A percentile compares a stretch with the other conserved stretches of the same genome.
These are phyloP conservation scores for Penicillium sp. DNA, from an alignment of 2,329 filamentous ascomycete species.

Conservation along the genomic window DNA sequence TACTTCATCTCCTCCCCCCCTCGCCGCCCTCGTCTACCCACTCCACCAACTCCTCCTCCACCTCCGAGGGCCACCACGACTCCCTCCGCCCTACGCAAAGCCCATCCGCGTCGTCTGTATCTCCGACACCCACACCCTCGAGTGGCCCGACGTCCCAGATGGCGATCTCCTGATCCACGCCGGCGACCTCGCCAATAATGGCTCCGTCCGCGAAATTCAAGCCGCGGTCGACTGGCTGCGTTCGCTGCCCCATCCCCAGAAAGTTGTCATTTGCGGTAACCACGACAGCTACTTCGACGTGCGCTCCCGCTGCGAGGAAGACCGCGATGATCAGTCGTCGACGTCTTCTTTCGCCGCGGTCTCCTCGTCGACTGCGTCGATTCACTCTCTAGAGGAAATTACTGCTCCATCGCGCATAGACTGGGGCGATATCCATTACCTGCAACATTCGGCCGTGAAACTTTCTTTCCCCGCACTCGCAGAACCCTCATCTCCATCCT, in stretches of 20 bases:
- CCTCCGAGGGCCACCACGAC: constrained; percentile 69
- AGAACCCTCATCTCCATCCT: constrained; percentile 45
- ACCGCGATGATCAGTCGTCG: constrained; percentile 47
- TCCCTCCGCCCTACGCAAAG: constrained; percentile 56
- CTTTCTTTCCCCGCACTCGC: constrained; percentile 59
- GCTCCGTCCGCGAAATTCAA: constrained; percentile 74
- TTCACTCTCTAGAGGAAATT: constrained; percentile 46
- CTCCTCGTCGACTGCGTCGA: constrained; percentile 42
- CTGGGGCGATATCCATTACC: constrained; percentile 71
- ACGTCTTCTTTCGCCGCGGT: constrained; percentile 31
- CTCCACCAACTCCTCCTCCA: constrained; percentile 67
- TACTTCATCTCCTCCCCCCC: constrained; percentile 70
- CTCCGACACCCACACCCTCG: constrained; percentile 81
- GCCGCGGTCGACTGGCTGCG: constrained; percentile 82
- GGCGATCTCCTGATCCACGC: constrained; percentile 90
- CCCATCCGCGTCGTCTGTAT: constrained; percentile 81
- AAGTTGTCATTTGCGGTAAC: constrained; percentile 83
- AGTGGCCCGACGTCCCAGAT: constrained; percentile 55
- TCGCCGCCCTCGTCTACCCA: constrained; percentile 64
- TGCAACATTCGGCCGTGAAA: constrained; percentile 69
- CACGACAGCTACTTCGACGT: constrained; percentile 86
- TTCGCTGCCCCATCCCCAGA: constrained; percentile 73
- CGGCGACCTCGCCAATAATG: constrained; percentile 78
- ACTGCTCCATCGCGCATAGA: constrained; percentile 58
- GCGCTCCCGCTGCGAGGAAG: constrained; percentile 60